phyloP scores from a whole-genome alignment of 169 alveolate genomes.

The Cytauxzoon felis region DNA sequence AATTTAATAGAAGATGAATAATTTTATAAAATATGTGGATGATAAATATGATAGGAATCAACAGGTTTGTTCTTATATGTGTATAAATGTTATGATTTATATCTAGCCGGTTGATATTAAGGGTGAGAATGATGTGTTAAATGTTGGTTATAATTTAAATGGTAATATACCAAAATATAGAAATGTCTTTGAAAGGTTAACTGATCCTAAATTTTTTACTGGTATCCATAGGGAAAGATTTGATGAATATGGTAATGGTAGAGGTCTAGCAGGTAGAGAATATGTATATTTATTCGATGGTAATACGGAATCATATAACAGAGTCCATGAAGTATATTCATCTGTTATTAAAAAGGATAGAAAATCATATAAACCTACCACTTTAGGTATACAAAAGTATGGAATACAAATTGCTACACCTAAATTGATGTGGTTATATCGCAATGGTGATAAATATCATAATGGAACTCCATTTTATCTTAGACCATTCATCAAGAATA shows the following conservation, averaged over 20 bases:
- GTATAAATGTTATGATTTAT: background rate
- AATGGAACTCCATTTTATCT: constrained; percentile 81
- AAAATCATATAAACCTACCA: constrained; percentile 57
- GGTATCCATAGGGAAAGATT: constrained; percentile 81
- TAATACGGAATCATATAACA: constrained; percentile 66
- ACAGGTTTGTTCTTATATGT: too few relatives aligned
- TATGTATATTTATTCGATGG: constrained; percentile 71
- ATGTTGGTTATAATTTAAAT: too few relatives aligned
- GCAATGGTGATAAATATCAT: constrained; percentile 86
- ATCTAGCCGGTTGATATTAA: background rate
- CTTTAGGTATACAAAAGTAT: constrained; percentile 78
- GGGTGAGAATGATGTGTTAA: background rate
- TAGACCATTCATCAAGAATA: constrained; percentile 70
- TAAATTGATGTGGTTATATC: constrained; percentile 81
- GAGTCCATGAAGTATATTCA: constrained; percentile 76
- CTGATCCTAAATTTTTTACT: constrained; percentile 75
- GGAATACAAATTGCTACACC: constrained; percentile 81
- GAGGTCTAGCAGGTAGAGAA: constrained; percentile 83
- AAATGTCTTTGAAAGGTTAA: constrained; percentile 75
- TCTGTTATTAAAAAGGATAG: constrained; percentile 58
- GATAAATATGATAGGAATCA: constrained; percentile 4
- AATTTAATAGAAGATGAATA: constrained; percentile 1
- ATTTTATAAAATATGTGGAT: constrained; percentile 16
- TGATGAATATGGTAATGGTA: constrained; percentile 81
- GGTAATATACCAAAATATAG: too few relatives aligned